Evolutionary conservation across 2,329 filamentous ascomycete species (phyloP), one percentile per base, ranked within the genome.

Genomic region (Bipolaris bicolor): DNA sequence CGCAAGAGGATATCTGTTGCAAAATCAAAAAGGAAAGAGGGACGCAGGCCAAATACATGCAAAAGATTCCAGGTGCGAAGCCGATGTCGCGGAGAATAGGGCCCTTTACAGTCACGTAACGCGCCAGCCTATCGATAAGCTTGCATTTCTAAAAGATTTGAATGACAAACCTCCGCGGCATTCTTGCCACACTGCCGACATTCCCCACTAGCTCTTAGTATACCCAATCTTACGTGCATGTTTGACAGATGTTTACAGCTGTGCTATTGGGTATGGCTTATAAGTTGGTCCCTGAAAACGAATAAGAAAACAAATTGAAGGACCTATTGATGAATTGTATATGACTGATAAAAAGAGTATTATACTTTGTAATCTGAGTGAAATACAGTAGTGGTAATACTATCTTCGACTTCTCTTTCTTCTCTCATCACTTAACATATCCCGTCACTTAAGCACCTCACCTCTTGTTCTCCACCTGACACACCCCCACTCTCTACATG

Each of bases 101-200:
- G 50, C 61, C 61, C 61, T 67, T 56, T 59, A 33, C 57, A 48
- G 50, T 58, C 57, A 61, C 53, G 55, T 45, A 63, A 60, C 52
- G 59, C 58, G 58, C 59, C 58, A 44, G 41, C 68, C 65, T 72
- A 74, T 73, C 71, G 70, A 72, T 72, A 72, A 68, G 69, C 55
- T 44, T 46, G 29, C 51, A 66, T 68, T 66, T 64, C 65, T 29
- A 57, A 59, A 59, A 59, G 44, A 48, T 49, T 58, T 46, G 18
- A 34, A 54, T 52, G 33, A 49, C 57, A 57, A 48, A 61, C 49
- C 58, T 62, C 67, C 63, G 64, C 68, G 59, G 67, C 56, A 61
- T 60, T 52, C 50, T 55, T 55, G 63, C 67, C 68, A 65, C 68
- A 44, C 46, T 57, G 46, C 34, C 46, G 34, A 49, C 5, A 57